Evolutionary conservation across 148 eudicot genomes (phyloP).

Genomic region (Pouteria glomerata): DNA sequence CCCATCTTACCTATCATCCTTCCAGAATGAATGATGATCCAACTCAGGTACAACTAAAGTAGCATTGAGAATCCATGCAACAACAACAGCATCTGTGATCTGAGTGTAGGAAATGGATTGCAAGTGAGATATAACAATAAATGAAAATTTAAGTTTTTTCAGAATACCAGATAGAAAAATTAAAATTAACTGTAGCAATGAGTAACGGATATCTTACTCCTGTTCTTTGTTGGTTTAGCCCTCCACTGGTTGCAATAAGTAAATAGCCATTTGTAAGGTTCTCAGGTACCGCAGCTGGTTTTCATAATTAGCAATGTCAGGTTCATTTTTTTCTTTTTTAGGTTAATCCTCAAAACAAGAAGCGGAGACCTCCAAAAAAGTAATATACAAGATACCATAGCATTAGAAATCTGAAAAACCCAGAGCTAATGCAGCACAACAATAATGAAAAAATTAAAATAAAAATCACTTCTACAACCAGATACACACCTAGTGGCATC

Average conservation of each 20-base stretch:
- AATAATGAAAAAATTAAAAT: neutral
- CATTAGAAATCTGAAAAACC: constrained; percentile 2
- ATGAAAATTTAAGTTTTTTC: neutral
- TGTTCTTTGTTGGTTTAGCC: constrained; percentile 84
- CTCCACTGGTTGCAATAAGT: constrained; percentile 89
- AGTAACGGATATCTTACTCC: constrained; percentile 49
- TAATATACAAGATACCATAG: neutral
- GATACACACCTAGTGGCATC: too few species aligned
- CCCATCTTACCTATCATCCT: constrained; percentile 66
- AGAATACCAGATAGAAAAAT: neutral
- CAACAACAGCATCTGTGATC: constrained; percentile 95
- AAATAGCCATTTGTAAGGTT: constrained; percentile 66
- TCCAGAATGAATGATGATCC: constrained; percentile 87
- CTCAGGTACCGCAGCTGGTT: constrained; percentile 60
- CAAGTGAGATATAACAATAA: neutral
- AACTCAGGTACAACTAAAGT: constrained; percentile 74
- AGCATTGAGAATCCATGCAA: constrained; percentile 79
- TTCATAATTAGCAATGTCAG: constrained; percentile 18
- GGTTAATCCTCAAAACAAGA: neutral
- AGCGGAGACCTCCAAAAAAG: neutral
- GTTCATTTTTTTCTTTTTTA: neutral
- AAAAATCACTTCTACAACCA: too few species aligned
- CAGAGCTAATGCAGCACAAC: neutral
- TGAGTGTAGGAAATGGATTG: constrained; percentile 21
- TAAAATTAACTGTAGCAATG: neutral